Evolutionary conservation across 352 stramenopile species (phyloP), one percentile per base, ranked within the genome.

Genomic region (Globisporangium lucens): DNA sequence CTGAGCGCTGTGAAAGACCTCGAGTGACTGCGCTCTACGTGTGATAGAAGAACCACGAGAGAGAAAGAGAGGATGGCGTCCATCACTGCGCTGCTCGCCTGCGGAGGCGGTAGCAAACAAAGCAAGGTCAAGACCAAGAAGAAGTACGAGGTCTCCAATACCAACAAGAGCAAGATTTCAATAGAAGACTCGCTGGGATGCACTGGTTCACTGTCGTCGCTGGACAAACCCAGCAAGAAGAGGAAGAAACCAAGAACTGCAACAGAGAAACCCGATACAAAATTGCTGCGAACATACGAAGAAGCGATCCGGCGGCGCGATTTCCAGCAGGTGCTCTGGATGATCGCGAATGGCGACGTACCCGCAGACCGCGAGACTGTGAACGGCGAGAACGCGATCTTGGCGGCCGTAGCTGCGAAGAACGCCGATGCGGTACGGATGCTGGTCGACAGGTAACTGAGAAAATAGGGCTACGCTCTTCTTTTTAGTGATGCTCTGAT

Each of bases 301-400:
- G 71, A 83, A 27, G 80, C 83, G n/a, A 66, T 91, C 13, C 71
- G 73, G 27, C 76, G 77, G 36, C 75, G 82, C 15, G 84, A 94
- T 52, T 89, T 94, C 52, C 64, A 76, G 27, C 57, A 74, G 4
- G 75, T 89, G 52, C 63, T 94, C 27, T 94, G 84, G 86, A 73
- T 91, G 74, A 87, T 94, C 30, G 79, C 77, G 33, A 91, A 81
- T 46, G 81, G 70, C 0, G 76, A 85, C 22, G 75, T 90, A 2
- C 55, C 67, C 17, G 77, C 73, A 2, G 73, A 79, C 20, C 77
- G 85, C 30, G 86, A 94, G 73, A 89, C 76, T 0, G 63, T 61
- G 20, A 78, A 68, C 20, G 86, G 80, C 0, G 86, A 94, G 52
- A 92, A 72, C 4, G 75, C 82, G 8, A 65, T 94, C 15, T 68